Evolutionary conservation across 495 filamentous ascomycete species (phyloP).

Genomic region (Friedmanniomyces simplex): DNA sequence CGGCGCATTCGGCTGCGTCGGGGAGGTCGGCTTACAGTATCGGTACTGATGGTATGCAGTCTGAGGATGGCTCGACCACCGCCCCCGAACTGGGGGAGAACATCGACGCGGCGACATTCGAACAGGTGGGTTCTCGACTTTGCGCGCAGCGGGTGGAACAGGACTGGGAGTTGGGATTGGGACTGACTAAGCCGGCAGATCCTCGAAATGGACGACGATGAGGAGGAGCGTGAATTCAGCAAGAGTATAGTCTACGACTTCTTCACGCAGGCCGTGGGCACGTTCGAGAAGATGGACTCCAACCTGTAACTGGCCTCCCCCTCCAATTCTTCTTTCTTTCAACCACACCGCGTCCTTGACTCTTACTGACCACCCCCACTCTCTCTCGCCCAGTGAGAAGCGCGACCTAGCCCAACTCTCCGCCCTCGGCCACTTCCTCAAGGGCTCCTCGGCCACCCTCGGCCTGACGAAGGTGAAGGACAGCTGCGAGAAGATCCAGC

Average conservation of each 20-base stretch:
- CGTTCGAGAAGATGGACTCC: slow-evolving; percentile 76
- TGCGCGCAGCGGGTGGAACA: not conserved
- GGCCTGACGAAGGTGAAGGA: slow-evolving; percentile 88
- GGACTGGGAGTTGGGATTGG: not conserved
- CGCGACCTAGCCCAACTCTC: slow-evolving; percentile 64
- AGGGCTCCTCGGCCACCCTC: slow-evolving; percentile 94
- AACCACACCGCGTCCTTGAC: not conserved
- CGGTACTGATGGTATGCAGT: slow-evolving; percentile 26
- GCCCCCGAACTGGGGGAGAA: slow-evolving; percentile 51
- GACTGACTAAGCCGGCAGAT: slow-evolving; percentile 37
- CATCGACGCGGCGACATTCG: slow-evolving; percentile 72
- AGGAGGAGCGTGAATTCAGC: slow-evolving; percentile 66
- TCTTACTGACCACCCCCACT: not conserved
- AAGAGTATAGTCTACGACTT: slow-evolving; percentile 81
- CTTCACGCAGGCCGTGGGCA: slow-evolving; percentile 80
- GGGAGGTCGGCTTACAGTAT: slow-evolving; percentile 4
- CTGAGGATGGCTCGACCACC: slow-evolving; percentile 36
- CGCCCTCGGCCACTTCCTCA: slow-evolving; percentile 83
- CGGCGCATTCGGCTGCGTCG: slow-evolving; percentile 1
- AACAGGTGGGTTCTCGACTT: slow-evolving; percentile 40
- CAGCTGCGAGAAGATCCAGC: slow-evolving; percentile 90
- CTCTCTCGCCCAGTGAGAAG: slow-evolving; percentile 39
- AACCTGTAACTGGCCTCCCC: slow-evolving; percentile 48
- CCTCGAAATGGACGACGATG: slow-evolving; percentile 90
- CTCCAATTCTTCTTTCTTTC: slow-evolving; percentile 1